These are phyloP conservation scores for Phytophthora pistaciae DNA, from an alignment of 352 stramenopile species.

Conservation along the genomic window DNA sequence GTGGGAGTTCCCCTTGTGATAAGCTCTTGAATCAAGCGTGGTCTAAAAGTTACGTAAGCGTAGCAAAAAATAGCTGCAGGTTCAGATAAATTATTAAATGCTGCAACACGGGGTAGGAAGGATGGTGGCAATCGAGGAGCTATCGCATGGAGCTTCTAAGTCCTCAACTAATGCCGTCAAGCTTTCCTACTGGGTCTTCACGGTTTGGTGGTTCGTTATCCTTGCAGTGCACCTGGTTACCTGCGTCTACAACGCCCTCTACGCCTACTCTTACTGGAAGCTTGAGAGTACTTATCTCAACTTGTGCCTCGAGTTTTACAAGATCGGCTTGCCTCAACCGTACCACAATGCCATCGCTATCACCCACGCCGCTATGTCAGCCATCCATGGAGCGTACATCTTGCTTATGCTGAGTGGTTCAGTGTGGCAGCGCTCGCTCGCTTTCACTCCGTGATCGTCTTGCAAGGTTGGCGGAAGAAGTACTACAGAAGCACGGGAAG, in stretches of 20 bases:
- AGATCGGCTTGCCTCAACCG: conserved; percentile 18
- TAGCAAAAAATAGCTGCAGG: too few relatives aligned
- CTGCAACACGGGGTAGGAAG: too few relatives aligned
- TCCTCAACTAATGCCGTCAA: not conserved
- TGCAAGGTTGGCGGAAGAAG: not conserved
- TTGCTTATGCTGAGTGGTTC: conserved; percentile 9
- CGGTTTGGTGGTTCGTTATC: not conserved
- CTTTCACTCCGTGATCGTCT: conserved; percentile 13
- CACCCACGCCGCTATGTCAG: conserved; percentile 19
- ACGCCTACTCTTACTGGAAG: conserved; percentile 11
- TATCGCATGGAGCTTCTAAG: too few relatives aligned
- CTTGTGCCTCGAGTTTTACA: conserved; percentile 11
- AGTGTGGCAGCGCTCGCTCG: not conserved
- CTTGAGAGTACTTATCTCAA: conserved; percentile 8
- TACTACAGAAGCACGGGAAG: not conserved
- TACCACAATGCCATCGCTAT: conserved; percentile 18
- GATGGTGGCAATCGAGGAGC: too few relatives aligned
- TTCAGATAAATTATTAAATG: not conserved
- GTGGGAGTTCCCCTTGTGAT: too few relatives aligned
- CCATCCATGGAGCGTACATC: conserved; percentile 2
- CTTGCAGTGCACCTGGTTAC: not conserved
- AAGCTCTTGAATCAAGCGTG: too few relatives aligned
- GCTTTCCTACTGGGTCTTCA: not conserved
- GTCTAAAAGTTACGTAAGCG: too few relatives aligned
- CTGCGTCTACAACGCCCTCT: not conserved